A percentile compares a stretch with the other conserved stretches of the same genome.
Conservation (phyloP, 2,329 filamentous ascomycete genomes). For the Phaeosphaeriaceae sp. region DNA sequence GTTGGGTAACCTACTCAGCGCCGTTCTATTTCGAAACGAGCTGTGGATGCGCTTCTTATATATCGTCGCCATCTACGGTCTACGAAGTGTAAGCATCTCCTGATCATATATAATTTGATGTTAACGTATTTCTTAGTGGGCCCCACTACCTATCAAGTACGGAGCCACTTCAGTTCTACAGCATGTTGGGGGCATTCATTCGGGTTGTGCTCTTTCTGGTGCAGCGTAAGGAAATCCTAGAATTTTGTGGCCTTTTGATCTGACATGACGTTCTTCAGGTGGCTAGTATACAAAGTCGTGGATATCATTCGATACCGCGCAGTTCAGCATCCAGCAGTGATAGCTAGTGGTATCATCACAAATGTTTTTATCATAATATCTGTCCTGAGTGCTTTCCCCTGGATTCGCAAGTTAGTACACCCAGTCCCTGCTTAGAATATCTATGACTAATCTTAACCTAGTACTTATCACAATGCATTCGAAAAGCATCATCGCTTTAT, state of each 20-base stretch:
- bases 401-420: constrained; percentile 42
- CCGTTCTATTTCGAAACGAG: constrained; percentile 43
- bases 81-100: constrained; percentile 26
- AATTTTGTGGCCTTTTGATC: neutral
- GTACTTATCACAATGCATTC: constrained; percentile 45
- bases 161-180: constrained; percentile 42
- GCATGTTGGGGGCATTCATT: constrained; percentile 45
- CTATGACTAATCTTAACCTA: constrained; percentile 21
- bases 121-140: constrained; percentile 34
- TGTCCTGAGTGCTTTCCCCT: constrained; percentile 43
- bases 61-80: constrained; percentile 38
- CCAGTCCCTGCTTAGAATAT: neutral
- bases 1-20: constrained; percentile 39
- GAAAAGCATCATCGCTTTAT: constrained; percentile 46
- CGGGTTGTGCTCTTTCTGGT: constrained; percentile 44
- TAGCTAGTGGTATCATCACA: constrained; percentile 42
- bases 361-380: constrained; percentile 46
- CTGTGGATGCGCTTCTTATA: constrained; percentile 43
- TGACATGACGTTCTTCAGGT: constrained; percentile 29
- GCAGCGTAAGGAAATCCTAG: constrained; percentile 30
- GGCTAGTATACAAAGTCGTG: constrained; percentile 44
- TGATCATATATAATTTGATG: neutral
- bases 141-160: constrained; percentile 37
- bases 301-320: constrained; percentile 43
- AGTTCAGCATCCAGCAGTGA: constrained; percentile 39